Evolutionary conservation across 768 basidiomycete species (phyloP), one percentile per base, ranked within the genome.

Genomic region (Tulasnella sp.): DNA sequence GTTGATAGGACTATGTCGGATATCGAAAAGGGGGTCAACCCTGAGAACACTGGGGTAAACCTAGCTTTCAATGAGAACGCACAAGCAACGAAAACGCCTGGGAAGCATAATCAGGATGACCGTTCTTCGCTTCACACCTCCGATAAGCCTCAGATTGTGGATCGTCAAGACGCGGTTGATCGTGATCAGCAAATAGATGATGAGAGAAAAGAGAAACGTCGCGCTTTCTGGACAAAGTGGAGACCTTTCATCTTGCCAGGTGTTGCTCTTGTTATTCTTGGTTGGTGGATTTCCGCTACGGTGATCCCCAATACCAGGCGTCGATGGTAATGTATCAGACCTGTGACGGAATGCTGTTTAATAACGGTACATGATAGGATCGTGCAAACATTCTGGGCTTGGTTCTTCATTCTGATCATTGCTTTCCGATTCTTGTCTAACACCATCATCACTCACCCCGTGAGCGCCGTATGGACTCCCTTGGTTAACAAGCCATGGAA

Each of bases 371-470:
- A n/a, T n/a, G n/a, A 5, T 47, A 84, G 83, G 84, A 74, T 88
- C 55, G 80, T 82, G 7, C 83, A 87, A 64, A 82, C 84, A 0
- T 35, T 88, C 33, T 83, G 81, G 58, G 83, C 86, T 2, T 91
- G 88, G 86, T 76, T 77, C 48, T 86, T 89, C 68, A 69, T 89
- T 56, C 57, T 75, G 4, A 71, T 85, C 55, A 88, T 88, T 55
- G 82, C 81, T 3, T 88, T 87, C 71, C 78, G 83, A n/a, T 89
- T 77, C 64, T 77, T 88, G 48, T 85, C 86, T 56, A 81, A 75
- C 63, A 72, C 75, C 3, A 68, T 78, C 25, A 70, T 90, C 45
- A 74, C 81, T 15, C 70, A 70, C 39, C 89, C 89, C 16, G 70
- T 92, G 45, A 69, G 68, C 25, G 75, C 78, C 6, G 63, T 83